Base-by-base conservation (phyloP, 176 grass and related monocot species). In the Bolboschoenus planiculmis region DNA sequence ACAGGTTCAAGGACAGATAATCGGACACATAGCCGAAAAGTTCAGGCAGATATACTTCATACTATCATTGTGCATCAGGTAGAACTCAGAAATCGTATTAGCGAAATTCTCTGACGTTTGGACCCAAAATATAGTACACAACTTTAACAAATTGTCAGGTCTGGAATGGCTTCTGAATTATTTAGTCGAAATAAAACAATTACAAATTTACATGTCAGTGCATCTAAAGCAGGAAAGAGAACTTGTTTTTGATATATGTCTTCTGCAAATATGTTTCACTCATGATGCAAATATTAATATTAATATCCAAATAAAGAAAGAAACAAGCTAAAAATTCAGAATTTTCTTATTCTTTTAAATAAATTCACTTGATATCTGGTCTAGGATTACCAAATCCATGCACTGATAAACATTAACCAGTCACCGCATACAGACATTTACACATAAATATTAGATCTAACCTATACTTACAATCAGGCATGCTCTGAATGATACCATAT, bases 91-190 rank as follows among this genome's bases (percentile, higher is more conserved):
- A 13, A 50, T 50, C 48, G 16, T 53, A 15, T 13, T 50, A 50
- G 47, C 14, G n/a, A 65, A 65, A 34, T 34, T 33, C 61, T 61
- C 10, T 66, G 63, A 37, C 34, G 21, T 39, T 71, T 71, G 16
- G 66, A 71, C 66, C 66, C 66, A 71, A 42, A 71, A 43, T 39
- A 43, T 71, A 71, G 66, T 42, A 71, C 18, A 23, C 66, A 42
- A 2, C 35, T 21, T 71, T 42, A 39, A 21, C 35, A 24, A 71
- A 42, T 71, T 71, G 65, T 37, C 35, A 70, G 16, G 34, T 70
- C 65, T 9, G 7, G 18, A 71, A 71, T 23, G 7, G 9, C 43
- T 71, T 71, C 36, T 66, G 34, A 43, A 39, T 71, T 71, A 36
- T 70, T 3, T 21, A 70, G 23, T 10, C n/a, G 34, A 70, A 70